Base-by-base conservation (phyloP, 108 stramenopile species). In the Cylindrotheca closterium region DNA sequence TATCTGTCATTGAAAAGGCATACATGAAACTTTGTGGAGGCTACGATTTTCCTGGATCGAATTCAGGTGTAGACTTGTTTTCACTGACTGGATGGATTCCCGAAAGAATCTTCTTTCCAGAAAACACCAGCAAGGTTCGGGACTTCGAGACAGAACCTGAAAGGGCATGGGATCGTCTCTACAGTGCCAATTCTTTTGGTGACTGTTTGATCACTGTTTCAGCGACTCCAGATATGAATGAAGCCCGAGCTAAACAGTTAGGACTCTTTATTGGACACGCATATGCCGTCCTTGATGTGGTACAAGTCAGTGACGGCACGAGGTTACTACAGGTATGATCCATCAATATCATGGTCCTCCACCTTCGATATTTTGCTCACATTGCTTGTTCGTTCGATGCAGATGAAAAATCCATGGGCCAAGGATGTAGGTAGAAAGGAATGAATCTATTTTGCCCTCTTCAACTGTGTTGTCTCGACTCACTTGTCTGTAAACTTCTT, bases 61-160 rank as follows among this genome's bases (percentile, higher is more conserved):
- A 94, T 65, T 82, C 79, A 32, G 93, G 93, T 29, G 83, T 95
- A 18, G 97, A 98, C 71, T 50, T 98, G 23, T 92, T 89, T 57
- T 84, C 86, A 19, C 73, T 97, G 45, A 96, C 95, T 1, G 97
- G 97, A 26, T 97, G 95, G 95, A 87, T 97, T 30, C 97, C 97
- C 0, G 96, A 97, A 63, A 77, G 86, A 32, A 79, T 96, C 22
- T 87, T 79, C 61, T 87, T 90, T 55, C 81, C 87, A 1, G 71
- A 79, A 45, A 66, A 87, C 32, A 32, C 67, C 8, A 48, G 58
- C 18, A 63, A 77, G 51, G 68, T 84, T 0, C 65, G 71, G 59
- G 84, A 86, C 46, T 85, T 84, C 65, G 87, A 88, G 57, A 88
- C 83, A 33, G 68, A 74, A 31, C 70, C 79, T 3, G 92, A 96